Evolutionary conservation across 768 basidiomycete species (phyloP).

Genomic region (Boletus rubroflammeus): DNA sequence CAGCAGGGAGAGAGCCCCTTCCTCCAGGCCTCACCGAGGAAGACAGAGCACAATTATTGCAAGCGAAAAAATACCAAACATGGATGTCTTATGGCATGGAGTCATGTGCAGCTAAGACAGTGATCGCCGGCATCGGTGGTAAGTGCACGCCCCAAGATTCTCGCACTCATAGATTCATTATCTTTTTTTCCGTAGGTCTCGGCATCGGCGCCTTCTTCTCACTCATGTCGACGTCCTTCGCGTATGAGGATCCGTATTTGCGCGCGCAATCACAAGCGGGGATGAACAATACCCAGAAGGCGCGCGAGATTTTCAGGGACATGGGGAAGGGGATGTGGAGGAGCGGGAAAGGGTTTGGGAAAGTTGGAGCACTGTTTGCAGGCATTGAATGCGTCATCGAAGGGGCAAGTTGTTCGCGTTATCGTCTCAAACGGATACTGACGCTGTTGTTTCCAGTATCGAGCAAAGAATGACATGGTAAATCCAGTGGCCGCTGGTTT

Average conservation of each 20-base stretch:
- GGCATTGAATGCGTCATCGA: conserved; percentile 95
- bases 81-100: conserved; percentile 74
- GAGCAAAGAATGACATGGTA: conserved; percentile 92
- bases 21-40: conserved; percentile 82
- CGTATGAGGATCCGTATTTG: conserved; percentile 89
- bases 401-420: conserved; percentile 57
- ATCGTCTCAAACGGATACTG: neutral
- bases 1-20: conserved; percentile 83
- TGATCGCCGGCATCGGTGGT: conserved; percentile 82
- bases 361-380: conserved; percentile 92
- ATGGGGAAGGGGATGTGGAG: conserved; percentile 93
- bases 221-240: conserved; percentile 92
- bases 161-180: neutral
- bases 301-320: conserved; percentile 81
- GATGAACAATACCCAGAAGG: conserved; percentile 69
- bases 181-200: conserved; percentile 53
- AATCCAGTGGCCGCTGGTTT: conserved; percentile 90
- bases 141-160: conserved; percentile 30
- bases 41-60: conserved; percentile 61
- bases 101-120: conserved; percentile 81
- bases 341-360: conserved; percentile 88
- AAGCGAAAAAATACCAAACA: conserved; percentile 75
- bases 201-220: conserved; percentile 94
- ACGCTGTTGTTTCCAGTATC: conserved; percentile 56
- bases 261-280: conserved; percentile 57